Conservation (phyloP, 805 yeast species). For the Lipomyces sp. region DNA sequence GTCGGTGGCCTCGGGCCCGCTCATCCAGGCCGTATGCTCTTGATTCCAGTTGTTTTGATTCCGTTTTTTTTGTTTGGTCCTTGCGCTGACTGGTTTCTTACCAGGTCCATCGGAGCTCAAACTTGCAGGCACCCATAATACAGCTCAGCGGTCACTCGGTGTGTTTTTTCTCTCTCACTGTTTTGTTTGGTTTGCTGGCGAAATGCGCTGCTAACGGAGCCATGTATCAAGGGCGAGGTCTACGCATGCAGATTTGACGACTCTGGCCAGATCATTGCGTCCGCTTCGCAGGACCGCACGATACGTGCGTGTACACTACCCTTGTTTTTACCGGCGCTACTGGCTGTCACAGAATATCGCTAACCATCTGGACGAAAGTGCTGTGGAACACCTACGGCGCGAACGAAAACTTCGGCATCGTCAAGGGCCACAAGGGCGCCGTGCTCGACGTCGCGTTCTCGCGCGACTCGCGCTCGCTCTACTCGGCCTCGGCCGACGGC, state of each 20-base stretch:
- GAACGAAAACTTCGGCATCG: slow-evolving; percentile 45
- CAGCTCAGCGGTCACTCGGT: slow-evolving; percentile 30
- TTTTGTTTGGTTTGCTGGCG: background rate
- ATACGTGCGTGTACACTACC: slow-evolving; percentile 27
- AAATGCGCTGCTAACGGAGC: background rate
- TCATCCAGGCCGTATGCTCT: slow-evolving; percentile 17
- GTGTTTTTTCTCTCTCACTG: slow-evolving; percentile 1
- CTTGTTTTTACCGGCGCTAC: background rate
- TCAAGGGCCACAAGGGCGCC: slow-evolving; percentile 61
- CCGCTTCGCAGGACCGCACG: slow-evolving; percentile 56
- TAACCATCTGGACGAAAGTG: slow-evolving; percentile 23
- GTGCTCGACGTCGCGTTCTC: slow-evolving; percentile 60
- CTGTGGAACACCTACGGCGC: slow-evolving; percentile 48
- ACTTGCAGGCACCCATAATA: slow-evolving; percentile 28
- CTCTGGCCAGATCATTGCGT: slow-evolving; percentile 53
- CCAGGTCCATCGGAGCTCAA: slow-evolving; percentile 25
- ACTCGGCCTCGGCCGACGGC: slow-evolving; percentile 58
- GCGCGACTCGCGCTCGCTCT: slow-evolving; percentile 43
- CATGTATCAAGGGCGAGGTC: slow-evolving; percentile 45
- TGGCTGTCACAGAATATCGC: background rate
- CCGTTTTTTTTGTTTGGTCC: background rate
- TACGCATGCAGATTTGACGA: slow-evolving; percentile 51
- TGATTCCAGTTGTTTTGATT: background rate
- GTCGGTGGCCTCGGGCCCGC: slow-evolving; percentile 18
- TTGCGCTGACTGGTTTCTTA: background rate